phyloP scores from a whole-genome alignment of 1,139 yeast genomes.

The Geotrichum restrictum region DNA sequence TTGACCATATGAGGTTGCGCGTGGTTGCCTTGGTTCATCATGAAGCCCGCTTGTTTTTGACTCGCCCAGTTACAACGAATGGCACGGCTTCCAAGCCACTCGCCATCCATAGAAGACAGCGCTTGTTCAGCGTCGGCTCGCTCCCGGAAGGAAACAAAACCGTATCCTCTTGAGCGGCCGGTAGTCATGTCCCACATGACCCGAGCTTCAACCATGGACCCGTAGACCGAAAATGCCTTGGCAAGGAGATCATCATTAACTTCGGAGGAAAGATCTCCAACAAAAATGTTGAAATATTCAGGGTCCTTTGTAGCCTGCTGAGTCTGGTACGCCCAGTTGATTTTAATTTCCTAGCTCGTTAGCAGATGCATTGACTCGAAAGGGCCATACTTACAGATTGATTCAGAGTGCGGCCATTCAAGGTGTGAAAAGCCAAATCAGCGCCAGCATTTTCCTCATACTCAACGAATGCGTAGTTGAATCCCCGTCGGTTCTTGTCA shows the following conservation, averaged over 20 bases:
- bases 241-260: slow-evolving; percentile 72
- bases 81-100: slow-evolving; percentile 65
- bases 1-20: not conserved
- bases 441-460: slow-evolving; percentile 60
- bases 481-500: slow-evolving; percentile 64
- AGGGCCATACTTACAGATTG: slow-evolving; percentile 15
- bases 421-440: slow-evolving; percentile 54
- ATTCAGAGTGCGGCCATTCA: slow-evolving; percentile 49
- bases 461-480: slow-evolving; percentile 82
- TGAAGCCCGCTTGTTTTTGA: slow-evolving; percentile 44
- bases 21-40: not conserved
- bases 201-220: slow-evolving; percentile 75
- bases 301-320: slow-evolving; percentile 53
- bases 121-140: slow-evolving; percentile 73
- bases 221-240: slow-evolving; percentile 56
- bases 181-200: slow-evolving; percentile 98
- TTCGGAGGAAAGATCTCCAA: slow-evolving; percentile 82
- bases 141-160: slow-evolving; percentile 75
- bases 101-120: slow-evolving; percentile 70
- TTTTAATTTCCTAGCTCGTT: slow-evolving; percentile 45
- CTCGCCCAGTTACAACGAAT: slow-evolving; percentile 89
- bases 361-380: not conserved
- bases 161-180: slow-evolving; percentile 86
- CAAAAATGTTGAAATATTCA: slow-evolving; percentile 67
- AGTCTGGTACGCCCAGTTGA: slow-evolving; percentile 84